A percentile compares a stretch with the other conserved stretches of the same genome.
These are phyloP conservation scores for Penicillium sumatraense DNA, from an alignment of 2,329 filamentous ascomycete species.

Conservation along the genomic window DNA sequence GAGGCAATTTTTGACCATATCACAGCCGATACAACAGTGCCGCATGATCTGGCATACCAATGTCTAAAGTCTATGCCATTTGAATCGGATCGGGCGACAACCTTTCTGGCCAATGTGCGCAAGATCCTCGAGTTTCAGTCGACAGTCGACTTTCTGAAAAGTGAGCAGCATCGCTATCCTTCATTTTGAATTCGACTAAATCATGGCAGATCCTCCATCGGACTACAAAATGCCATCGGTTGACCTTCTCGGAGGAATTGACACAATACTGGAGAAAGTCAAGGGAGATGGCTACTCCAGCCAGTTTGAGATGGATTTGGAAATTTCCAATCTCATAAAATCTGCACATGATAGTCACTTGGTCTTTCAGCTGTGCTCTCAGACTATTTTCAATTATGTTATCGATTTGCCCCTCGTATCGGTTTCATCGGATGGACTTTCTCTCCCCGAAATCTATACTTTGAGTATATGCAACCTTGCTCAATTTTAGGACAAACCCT, in stretches of 20 bases:
- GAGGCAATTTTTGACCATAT: constrained; percentile 16
- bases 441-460: constrained; percentile 60
- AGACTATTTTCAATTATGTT: constrained; percentile 52
- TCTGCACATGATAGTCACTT: constrained; percentile 67
- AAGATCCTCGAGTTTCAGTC: constrained; percentile 56
- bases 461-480: constrained; percentile 16
- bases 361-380: constrained; percentile 32
- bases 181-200: constrained; percentile 6
- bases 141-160: constrained; percentile 53
- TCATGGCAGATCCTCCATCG: constrained; percentile 50
- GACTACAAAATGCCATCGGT: constrained; percentile 55
- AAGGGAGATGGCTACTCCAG: constrained; percentile 50
- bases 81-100: constrained; percentile 26
- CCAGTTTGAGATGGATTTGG: constrained; percentile 61
- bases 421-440: constrained; percentile 63
- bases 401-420: constrained; percentile 57
- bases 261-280: constrained; percentile 52
- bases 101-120: constrained; percentile 29
- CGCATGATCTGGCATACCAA: constrained; percentile 26
- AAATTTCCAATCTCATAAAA: constrained; percentile 58
- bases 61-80: constrained; percentile 38
- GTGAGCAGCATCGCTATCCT: constrained; percentile 10
- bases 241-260: constrained; percentile 54
- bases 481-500: not conserved
- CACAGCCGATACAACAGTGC: constrained; percentile 16